Base-by-base conservation (phyloP, 192 early-diverging fungal genomes). In the Backusella macrospora region DNA sequence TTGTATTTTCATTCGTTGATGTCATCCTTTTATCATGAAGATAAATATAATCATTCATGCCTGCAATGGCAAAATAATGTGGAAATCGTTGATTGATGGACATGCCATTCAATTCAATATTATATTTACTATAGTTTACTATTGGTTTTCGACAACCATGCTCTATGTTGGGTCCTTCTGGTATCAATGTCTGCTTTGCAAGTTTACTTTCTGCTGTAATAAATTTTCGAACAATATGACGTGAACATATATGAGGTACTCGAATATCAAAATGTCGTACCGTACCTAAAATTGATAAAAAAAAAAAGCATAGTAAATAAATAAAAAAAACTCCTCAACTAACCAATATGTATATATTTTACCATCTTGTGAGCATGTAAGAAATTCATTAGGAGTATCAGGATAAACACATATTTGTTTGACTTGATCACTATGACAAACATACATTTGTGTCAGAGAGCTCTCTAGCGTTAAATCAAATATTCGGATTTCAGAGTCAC, bases 321-420 rank as follows among this genome's bases (percentile, higher is more conserved):
- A 59, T 21, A 59, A 6, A 18, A 18, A 59, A 6, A 59, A 59
- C 5, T 4, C 5, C 13, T 2, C 3, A n/a, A 5, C 4, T 26
- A 26, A 59, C 26, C 1, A n/a, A n/a, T 21, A 0, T n/a, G 1
- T 59, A 14, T 42, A 40, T 4, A 40, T 0, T 7, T 42, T 40
- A 74, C 89, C 86, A 68, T 90, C 89, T 71, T 90, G 85, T 13
- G 84, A 82, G 68, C 89, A 90, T 12, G 85, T 82, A 2, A 90
- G 75, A 75, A 90, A 86, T 48, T 86, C 85, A 59, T 78, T 75
- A 4, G 87, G 86, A 34, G 78, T 80, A 18, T 80, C 73, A 18
- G 82, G 74, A 29, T 86, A 83, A 23, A 75, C 26, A 4, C 80
- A 84, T 23, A 83, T 79, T 7, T 79, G 80, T 67, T 90, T 90